Base-by-base conservation (phyloP, 208 protist species). In the Acanthamoeba castellanii region DNA sequence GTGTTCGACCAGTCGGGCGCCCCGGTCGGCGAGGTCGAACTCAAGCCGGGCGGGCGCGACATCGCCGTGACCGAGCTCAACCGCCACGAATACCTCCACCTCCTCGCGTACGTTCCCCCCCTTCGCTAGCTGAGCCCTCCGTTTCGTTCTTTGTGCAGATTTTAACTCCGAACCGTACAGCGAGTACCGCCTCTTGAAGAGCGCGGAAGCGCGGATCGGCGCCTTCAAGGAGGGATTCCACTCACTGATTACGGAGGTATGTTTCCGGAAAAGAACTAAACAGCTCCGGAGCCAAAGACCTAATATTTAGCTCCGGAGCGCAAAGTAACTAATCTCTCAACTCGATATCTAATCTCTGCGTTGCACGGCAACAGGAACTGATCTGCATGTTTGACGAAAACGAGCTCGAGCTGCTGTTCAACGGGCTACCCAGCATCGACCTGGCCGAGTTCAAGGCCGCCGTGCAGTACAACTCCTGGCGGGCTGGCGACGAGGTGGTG, bases 11-110 rank as follows among this genome's bases (percentile, higher is more conserved):
- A 8, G 34, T 16, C 25, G n/a, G 81, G 81, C 34, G 11, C 8
- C 25, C 50, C 52, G n/a, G 50, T 32, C 8, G 50, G 50, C 50
- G 81, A 98, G 70, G 97, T 98, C 32, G 99, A 99, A 93, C 97
- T 99, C 55, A 97, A 99, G 89, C 98, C 98, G 27, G 97, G 98
- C 76, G 99, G 99, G 4, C 90, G 95, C 2, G 97, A 99, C 50
- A 98, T 99, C 18, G 90, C 96, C 34, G 99, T 99, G 42, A 99
- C 98, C 14, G 98, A 99, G 74, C 97, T 96, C 5, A 99, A 99
- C 96, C 94, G 95, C 34, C 11, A 64, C 3, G 99, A 99, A 96
- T 99, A 99, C 97, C 97, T 99, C 8, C 96, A 98, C 3, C 97
- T 99, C 0, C 96, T 99, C n/a, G 70, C 70, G 70, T 78, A 59